These are phyloP conservation scores for Colletotrichum kahawae DNA, from an alignment of 2,329 filamentous ascomycete species.

Conservation along the genomic window DNA sequence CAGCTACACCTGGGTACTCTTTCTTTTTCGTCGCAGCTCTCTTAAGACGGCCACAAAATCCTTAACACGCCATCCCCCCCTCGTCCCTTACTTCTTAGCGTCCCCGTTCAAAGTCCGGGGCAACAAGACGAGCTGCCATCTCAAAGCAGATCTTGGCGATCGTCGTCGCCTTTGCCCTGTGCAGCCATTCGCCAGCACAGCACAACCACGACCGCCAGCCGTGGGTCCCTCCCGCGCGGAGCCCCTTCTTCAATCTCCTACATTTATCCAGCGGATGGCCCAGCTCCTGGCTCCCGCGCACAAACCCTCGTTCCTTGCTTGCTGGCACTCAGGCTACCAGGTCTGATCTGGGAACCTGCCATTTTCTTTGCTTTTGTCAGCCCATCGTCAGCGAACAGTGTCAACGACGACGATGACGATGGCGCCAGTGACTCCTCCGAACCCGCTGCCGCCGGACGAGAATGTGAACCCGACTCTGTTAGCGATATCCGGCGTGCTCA, in stretches of 20 bases:
- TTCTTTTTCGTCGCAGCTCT: background rate
- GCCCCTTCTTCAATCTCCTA: background rate
- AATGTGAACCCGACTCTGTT: constrained; percentile 38
- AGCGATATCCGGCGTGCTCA: constrained; percentile 35
- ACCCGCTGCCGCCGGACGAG: constrained; percentile 42
- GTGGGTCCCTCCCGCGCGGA: background rate
- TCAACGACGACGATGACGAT: background rate
- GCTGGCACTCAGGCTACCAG: background rate
- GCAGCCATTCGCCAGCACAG: background rate
- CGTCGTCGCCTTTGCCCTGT: background rate
- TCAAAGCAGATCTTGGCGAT: constrained; percentile 15
- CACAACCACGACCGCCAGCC: background rate
- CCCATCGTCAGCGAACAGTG: background rate
- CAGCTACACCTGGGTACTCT: background rate
- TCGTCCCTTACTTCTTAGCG: background rate
- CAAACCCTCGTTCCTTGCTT: background rate
- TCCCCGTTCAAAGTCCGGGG: background rate
- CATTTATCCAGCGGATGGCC: constrained; percentile 8
- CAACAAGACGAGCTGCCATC: background rate
- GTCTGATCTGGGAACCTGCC: background rate
- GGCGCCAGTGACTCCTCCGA: constrained; percentile 24
- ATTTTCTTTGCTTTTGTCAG: background rate
- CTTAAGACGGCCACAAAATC: background rate
- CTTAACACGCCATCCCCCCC: background rate
- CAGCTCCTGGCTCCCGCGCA: background rate